Conservation (phyloP, 225 moss, liverwort and hornwort species). For the Climacium dendroides region DNA sequence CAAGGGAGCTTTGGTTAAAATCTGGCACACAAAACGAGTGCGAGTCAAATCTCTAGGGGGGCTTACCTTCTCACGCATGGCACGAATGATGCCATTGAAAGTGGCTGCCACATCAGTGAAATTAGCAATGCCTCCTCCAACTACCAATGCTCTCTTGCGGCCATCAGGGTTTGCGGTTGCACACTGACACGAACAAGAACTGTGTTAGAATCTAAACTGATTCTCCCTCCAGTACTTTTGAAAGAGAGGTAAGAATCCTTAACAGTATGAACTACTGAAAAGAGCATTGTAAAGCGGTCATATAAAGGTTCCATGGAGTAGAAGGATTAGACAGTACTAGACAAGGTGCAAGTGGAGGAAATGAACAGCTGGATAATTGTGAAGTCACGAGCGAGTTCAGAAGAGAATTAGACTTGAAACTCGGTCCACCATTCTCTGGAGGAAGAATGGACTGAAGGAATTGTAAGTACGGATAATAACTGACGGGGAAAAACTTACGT, state of each 20-base stretch:
- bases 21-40: neutral
- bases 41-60: neutral
- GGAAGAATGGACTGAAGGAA: neutral
- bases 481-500: constrained; percentile 28
- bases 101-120: constrained; percentile 95
- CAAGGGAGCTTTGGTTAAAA: neutral
- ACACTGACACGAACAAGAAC: constrained; percentile 30
- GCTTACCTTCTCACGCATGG: constrained; percentile 80
- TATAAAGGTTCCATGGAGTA: neutral
- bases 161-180: constrained; percentile 82
- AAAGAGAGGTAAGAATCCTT: neutral
- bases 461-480: neutral
- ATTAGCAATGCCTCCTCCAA: constrained; percentile 92
- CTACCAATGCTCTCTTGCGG: constrained; percentile 61
- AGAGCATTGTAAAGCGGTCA: neutral
- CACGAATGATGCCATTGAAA: constrained; percentile 87
- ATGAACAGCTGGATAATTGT: neutral
- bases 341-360: neutral
- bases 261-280: neutral
- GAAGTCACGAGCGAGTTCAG: neutral
- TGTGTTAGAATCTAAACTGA: neutral
- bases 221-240: neutral
- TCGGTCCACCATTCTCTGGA: neutral
- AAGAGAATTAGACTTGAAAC: neutral
- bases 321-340: neutral